phyloP scores from a whole-genome alignment of 352 stramenopile species.

The Globisporangium nodosum region DNA sequence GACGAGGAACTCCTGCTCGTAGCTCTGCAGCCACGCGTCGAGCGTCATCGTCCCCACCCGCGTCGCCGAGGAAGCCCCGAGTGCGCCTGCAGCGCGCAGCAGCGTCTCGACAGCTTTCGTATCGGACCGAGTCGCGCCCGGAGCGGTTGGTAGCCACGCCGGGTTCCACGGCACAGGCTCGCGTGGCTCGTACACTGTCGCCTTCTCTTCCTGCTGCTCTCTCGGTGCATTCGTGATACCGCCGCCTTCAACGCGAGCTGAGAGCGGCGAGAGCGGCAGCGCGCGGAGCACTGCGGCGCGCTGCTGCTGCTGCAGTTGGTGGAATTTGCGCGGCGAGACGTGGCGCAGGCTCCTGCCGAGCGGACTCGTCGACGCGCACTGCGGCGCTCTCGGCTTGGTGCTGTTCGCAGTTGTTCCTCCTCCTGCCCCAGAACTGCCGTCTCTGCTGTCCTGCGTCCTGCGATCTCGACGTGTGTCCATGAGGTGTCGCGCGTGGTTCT shows the following conservation, averaged over 20 bases:
- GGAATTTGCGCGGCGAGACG: slow-evolving; percentile 40
- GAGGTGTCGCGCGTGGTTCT: background rate
- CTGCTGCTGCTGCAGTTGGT: slow-evolving; percentile 34
- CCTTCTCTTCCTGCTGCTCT: background rate
- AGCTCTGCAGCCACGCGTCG: slow-evolving; percentile 36
- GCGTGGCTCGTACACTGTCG: background rate
- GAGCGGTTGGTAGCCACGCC: slow-evolving; percentile 15
- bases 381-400: slow-evolving; percentile 2
- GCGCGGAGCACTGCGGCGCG: slow-evolving; percentile 19
- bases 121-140: background rate
- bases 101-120: slow-evolving; percentile 6
- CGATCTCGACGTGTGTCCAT: background rate
- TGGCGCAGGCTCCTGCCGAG: slow-evolving; percentile 17
- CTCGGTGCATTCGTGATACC: background rate
- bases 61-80: slow-evolving; percentile 3
- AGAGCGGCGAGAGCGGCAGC: slow-evolving; percentile 26
- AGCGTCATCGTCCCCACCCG: slow-evolving; percentile 20
- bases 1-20: slow-evolving; percentile 35
- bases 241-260: background rate
- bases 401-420: background rate
- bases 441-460: background rate
- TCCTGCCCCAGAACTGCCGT: background rate
- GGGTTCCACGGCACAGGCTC: slow-evolving; percentile 27
- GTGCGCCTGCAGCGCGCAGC: slow-evolving; percentile 3
- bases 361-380: background rate